phyloP scores from a whole-genome alignment of 345 rosid genomes.

The Gossypium sturtianum region DNA sequence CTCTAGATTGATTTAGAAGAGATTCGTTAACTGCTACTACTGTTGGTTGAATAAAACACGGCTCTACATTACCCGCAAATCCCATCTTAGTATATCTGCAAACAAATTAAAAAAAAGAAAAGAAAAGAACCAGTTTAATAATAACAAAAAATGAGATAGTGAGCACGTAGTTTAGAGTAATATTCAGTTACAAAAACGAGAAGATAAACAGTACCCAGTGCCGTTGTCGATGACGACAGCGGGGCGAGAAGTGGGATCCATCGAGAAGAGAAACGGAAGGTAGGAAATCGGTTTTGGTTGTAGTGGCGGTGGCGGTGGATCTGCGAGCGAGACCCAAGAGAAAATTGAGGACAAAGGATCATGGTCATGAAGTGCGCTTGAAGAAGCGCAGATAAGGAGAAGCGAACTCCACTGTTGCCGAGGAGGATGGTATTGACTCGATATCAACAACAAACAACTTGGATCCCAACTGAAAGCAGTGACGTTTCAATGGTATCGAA shows the following conservation, averaged over 20 bases:
- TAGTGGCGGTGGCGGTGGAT: constrained; percentile 26
- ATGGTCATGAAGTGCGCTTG: neutral
- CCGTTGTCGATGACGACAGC: constrained; percentile 98
- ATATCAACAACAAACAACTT: too few species aligned
- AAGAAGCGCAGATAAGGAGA: neutral
- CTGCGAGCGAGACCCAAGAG: constrained; percentile 52
- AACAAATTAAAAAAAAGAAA: neutral
- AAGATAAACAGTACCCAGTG: constrained; percentile 55
- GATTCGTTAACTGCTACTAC: constrained; percentile 87
- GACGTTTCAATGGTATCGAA: too few species aligned
- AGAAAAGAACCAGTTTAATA: neutral
- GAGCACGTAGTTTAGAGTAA: neutral
- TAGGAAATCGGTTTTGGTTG: constrained; percentile 16
- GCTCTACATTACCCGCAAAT: constrained; percentile 95
- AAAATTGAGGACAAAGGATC: constrained; percentile 15
- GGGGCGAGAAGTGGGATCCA: constrained; percentile 93
- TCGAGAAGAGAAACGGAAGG: constrained; percentile 21
- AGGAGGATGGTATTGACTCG: too few species aligned
- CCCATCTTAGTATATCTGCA: constrained; percentile 94
- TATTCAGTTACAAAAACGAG: neutral
- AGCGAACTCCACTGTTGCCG: too few species aligned
- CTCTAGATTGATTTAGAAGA: constrained; percentile 62
- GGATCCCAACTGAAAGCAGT: too few species aligned
- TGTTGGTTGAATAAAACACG: constrained; percentile 90
- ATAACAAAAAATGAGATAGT: constrained; percentile 35